Base-by-base conservation (phyloP, 2,329 filamentous ascomycete genomes). In the Clonostachys byssicola region DNA sequence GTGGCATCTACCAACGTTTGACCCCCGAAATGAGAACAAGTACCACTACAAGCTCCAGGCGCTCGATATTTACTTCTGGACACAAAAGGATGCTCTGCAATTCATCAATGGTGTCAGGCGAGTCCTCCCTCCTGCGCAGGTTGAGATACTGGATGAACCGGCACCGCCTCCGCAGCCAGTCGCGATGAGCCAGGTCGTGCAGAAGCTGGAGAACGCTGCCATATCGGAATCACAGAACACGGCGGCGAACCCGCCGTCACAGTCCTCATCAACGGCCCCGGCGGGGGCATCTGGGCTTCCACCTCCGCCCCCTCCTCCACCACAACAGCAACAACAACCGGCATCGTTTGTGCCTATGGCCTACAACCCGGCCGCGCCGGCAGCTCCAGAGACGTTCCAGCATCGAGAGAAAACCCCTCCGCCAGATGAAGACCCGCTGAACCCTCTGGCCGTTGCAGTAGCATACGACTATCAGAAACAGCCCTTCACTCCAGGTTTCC, bases 381-480 rank as follows among this genome's bases (percentile, higher is more conserved):
- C 86, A 1, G 86, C 86, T 0, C 86, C 88, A 1, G 88, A 92
- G 62, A 74, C 79, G 18, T 82, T 91, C 45, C 73, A 77, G 17
- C 81, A 88, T 61, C 78, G 88, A 43, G 88, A 92, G 64, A 91
- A 91, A 74, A 92, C 88, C 1, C 88, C 88, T 2, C 88, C 88
- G 5, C 86, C 85, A 5, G 79, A 84, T 34, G 88, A 91, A 56
- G 67, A 70, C 42, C 78, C 74, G 12, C 68, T 73, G 4, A 78
- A 83, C 54, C 81, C 81, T 4, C 65, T 85, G 18, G 74, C 76
- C 5, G 77, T 78, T 44, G 80, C 78, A 12, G 72, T 85, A 3
- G 74, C 71, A 20, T 72, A 79, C 43, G 81, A 86, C 53, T 74
- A 78, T 42, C 72, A 77, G 50, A 65, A 71, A 54, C 60, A 77